Conservation (phyloP, 2,329 filamentous ascomycete genomes). For the Exophiala bonariae region DNA sequence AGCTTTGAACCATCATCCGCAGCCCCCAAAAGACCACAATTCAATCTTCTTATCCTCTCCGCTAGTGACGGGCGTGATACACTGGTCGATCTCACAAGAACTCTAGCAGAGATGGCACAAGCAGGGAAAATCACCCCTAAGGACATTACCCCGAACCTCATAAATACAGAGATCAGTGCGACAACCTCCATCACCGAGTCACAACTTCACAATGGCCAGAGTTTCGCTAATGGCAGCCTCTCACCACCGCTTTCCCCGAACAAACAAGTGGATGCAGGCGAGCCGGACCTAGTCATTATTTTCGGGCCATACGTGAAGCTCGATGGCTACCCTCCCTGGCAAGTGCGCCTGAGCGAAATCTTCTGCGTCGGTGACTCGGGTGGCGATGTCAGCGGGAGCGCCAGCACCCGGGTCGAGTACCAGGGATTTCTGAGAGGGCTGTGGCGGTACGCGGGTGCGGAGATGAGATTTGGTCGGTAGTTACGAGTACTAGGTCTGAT, state of each 20-base stretch:
- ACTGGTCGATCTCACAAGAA: constrained; percentile 92
- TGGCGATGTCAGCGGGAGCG: constrained; percentile 33
- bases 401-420: constrained; percentile 67
- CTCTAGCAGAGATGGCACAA: constrained; percentile 92
- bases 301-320: constrained; percentile 83
- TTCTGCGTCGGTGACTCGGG: constrained; percentile 60
- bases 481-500: no score
- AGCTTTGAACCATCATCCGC: not conserved
- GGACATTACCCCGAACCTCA: constrained; percentile 81
- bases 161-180: constrained; percentile 81
- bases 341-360: constrained; percentile 91
- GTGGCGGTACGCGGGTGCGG: constrained; percentile 79
- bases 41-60: constrained; percentile 76
- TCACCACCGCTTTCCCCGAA: constrained; percentile 5
- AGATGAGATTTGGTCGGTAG: constrained; percentile 78
- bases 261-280: constrained; percentile 22
- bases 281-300: constrained; percentile 85
- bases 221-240: not conserved
- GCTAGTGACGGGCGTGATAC: constrained; percentile 88
- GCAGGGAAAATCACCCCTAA: constrained; percentile 75
- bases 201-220: not conserved
- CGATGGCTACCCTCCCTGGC: constrained; percentile 94
- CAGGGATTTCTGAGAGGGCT: constrained; percentile 87
- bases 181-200: constrained; percentile 35
- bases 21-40: constrained; percentile 31